Percentiles rank a stretch among this genome's conserved stretches.
phyloP scores from a whole-genome alignment of 1,284 basidiomycete species.

The Porphyrellus sp. region DNA sequence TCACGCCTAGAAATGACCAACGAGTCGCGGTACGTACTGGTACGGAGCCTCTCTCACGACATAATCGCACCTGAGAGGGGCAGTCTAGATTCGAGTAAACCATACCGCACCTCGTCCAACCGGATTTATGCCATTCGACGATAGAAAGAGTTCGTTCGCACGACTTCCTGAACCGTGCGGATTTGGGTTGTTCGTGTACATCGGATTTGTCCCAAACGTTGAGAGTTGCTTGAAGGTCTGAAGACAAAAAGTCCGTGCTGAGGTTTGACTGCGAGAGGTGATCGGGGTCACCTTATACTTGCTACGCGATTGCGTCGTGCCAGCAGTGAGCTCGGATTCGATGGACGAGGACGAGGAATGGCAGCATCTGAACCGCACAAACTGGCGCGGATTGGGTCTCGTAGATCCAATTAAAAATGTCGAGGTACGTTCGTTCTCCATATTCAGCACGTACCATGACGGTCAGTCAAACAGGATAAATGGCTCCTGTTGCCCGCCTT shows the following conservation, averaged over 20 bases:
- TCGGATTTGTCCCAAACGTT: no score
- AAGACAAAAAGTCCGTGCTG: no score
- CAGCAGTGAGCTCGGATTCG: neutral
- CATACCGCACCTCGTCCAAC: neutral
- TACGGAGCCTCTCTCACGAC: neutral
- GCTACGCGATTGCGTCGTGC: neutral
- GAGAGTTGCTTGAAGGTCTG: no score
- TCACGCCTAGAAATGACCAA: neutral
- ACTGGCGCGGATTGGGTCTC: slow-evolving; percentile 71
- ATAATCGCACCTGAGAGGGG: neutral
- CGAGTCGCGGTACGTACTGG: neutral
- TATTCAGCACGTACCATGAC: neutral
- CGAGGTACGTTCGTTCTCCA: slow-evolving; percentile 47
- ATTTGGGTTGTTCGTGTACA: no score
- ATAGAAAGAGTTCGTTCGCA: no score
- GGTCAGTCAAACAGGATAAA: slow-evolving; percentile 72
- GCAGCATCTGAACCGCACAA: slow-evolving; percentile 53
- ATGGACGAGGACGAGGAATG: slow-evolving; percentile 48
- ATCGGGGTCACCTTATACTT: slow-evolving; percentile 2
- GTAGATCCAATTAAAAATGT: slow-evolving; percentile 78
- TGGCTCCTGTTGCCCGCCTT: slow-evolving; percentile 95
- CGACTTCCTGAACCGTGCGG: no score
- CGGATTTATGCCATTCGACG: neutral
- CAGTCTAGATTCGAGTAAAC: neutral
- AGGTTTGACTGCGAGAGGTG: neutral